Percentiles rank a stretch among this genome's conserved stretches.
phyloP scores from a whole-genome alignment of 1,284 basidiomycete genomes.

The Anthracocystis panici-leucophaei region DNA sequence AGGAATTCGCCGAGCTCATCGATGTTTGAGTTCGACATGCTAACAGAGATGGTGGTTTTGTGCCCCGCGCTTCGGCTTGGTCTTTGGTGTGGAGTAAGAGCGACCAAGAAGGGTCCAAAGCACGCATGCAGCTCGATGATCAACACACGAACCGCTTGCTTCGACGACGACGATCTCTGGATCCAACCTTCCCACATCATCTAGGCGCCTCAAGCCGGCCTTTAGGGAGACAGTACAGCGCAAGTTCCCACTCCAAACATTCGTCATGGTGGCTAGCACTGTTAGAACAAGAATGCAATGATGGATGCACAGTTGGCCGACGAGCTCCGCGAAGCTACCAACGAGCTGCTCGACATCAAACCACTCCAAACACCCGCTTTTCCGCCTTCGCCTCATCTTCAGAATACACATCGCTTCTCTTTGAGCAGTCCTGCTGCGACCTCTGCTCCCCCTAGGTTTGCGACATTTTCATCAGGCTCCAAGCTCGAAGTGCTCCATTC shows the following conservation, averaged over 20 bases:
- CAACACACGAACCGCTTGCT: background rate
- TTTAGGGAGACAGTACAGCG: background rate
- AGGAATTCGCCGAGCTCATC: conserved; percentile 1
- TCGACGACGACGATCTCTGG: conserved; percentile 1
- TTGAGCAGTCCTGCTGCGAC: background rate
- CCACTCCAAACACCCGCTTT: conserved; percentile 12
- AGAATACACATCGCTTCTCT: background rate
- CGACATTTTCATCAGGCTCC: conserved; percentile 23
- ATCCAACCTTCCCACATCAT: no score
- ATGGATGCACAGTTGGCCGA: conserved; percentile 48
- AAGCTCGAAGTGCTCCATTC: conserved; percentile 39
- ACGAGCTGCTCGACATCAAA: conserved; percentile 46
- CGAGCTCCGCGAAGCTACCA: conserved; percentile 50
- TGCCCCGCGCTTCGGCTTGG: background rate
- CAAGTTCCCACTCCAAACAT: background rate
- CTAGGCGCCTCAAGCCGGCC: no score
- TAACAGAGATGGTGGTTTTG: background rate
- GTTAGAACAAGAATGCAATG: background rate
- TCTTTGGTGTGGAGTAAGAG: conserved; percentile 17
- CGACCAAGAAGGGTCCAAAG: conserved; percentile 25
- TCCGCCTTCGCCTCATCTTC: conserved; percentile 20
- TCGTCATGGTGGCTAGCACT: conserved; percentile 2
- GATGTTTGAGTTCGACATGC: background rate
- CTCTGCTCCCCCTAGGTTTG: background rate
- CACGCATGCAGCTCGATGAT: conserved; percentile 24